phyloP scores from a whole-genome alignment of 768 basidiomycete genomes.

The Rubroboletus pulcherrimus region DNA sequence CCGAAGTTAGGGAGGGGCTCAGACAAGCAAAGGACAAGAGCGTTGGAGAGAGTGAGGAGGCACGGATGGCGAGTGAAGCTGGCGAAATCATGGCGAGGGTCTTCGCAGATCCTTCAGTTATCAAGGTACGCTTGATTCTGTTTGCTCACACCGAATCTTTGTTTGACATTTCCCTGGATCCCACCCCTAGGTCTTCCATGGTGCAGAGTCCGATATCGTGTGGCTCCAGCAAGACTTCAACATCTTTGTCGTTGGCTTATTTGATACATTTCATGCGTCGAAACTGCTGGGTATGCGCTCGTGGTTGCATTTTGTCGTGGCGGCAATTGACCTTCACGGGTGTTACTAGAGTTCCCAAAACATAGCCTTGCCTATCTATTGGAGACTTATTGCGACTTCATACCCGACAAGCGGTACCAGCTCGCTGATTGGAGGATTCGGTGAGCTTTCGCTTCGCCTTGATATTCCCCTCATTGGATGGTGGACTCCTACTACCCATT shows the following conservation, averaged over 20 bases:
- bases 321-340: background rate
- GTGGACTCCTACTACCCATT: background rate
- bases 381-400: slow-evolving; percentile 85
- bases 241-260: slow-evolving; percentile 90
- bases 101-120: slow-evolving; percentile 77
- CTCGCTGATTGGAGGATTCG: slow-evolving; percentile 97
- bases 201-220: slow-evolving; percentile 88
- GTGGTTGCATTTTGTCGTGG: background rate
- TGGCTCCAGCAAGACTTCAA: slow-evolving; percentile 98
- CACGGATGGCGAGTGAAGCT: slow-evolving; percentile 21
- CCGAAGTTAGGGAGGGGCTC: slow-evolving; percentile 63
- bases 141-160: background rate
- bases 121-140: slow-evolving; percentile 58
- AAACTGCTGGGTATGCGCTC: slow-evolving; percentile 61
- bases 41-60: slow-evolving; percentile 8
- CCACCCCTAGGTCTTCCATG: slow-evolving; percentile 75
- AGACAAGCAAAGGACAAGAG: slow-evolving; percentile 52
- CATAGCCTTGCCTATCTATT: slow-evolving; percentile 84
- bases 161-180: background rate
- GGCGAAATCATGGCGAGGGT: slow-evolving; percentile 46
- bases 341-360: slow-evolving; percentile 63
- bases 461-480: background rate
- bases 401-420: slow-evolving; percentile 93
- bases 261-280: slow-evolving; percentile 96
- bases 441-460: slow-evolving; percentile 33